These are phyloP conservation scores for Clonostachys rhizophaga DNA, from an alignment of 2,329 filamentous ascomycete genomes.

Conservation along the genomic window DNA sequence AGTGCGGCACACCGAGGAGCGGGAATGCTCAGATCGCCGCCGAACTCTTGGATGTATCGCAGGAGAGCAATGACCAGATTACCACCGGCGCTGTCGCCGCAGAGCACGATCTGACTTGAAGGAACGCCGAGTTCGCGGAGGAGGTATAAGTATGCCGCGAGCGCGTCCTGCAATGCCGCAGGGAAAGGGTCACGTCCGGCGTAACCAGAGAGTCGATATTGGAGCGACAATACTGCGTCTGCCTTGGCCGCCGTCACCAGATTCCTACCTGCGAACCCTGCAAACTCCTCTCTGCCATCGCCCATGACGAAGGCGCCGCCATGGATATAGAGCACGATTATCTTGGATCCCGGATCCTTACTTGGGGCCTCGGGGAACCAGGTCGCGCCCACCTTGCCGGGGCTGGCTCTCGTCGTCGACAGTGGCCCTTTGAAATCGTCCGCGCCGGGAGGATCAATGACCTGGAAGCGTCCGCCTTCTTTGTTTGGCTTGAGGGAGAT, in stretches of 20 bases:
- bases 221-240: slow-evolving; percentile 14
- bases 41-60: slow-evolving; percentile 14
- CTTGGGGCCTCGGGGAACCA: slow-evolving; percentile 7
- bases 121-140: slow-evolving; percentile 12
- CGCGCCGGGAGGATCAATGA: slow-evolving; percentile 3
- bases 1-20: too few relatives aligned
- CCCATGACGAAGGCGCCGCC: slow-evolving; percentile 22
- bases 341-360: too few relatives aligned
- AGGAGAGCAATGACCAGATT: slow-evolving; percentile 20
- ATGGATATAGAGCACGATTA: slow-evolving; percentile 16
- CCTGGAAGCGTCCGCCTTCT: slow-evolving; percentile 12
- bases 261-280: slow-evolving; percentile 13
- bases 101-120: slow-evolving; percentile 15
- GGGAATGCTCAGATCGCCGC: background rate
- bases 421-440: slow-evolving; percentile 7
- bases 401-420: slow-evolving; percentile 1
- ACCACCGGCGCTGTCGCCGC: slow-evolving; percentile 22
- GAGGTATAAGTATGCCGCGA: slow-evolving; percentile 19
- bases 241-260: slow-evolving; percentile 11
- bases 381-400: slow-evolving; percentile 7
- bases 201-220: slow-evolving; percentile 16
- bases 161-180: slow-evolving; percentile 19
- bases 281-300: slow-evolving; percentile 16
- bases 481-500: slow-evolving; percentile 13
- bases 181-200: slow-evolving; percentile 14